Evolutionary conservation across 805 yeast species (phyloP), one percentile per base, ranked within the genome.

Genomic region (Cephaloascus albidus): DNA sequence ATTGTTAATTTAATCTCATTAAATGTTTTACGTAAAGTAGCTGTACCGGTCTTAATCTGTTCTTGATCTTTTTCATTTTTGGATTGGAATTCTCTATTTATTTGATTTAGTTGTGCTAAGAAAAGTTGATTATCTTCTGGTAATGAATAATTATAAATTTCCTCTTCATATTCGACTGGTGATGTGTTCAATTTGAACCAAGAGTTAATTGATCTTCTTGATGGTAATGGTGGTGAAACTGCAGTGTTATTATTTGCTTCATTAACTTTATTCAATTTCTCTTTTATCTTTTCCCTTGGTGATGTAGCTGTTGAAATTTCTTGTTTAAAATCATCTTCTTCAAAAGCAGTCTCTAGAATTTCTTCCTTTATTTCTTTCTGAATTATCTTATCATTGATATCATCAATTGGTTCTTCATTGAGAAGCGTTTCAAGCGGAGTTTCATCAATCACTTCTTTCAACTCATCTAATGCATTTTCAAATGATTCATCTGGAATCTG

Each of bases 41-140:
- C 63, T 14, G 61, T 58, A 3, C 70, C 72, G 12, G 65, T 52
- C 26, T 50, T 54, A 38, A 62, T 57, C 4, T 58, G 53, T 31
- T 75, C 81, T 50, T 72, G 74, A 18, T 76, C 74, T 23, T 68
- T 60, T 6, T 64, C 63, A 35, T 78, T 72, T 39, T 72, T 75
- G 6, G 69, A 54, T 20, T 64, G 62, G 36, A 76, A 68, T 30
- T 70, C 76, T 39, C 67, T 66, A 41, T 70, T 66, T 37, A 82
- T 74, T 37, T 75, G 78, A 45, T 72, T 70, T 38, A 72, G 71
- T 44, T 86, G 71, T 36, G 78, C 70, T 36, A 78, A 69, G 30
- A 85, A 63, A 44, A 86, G 63, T 52, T 76, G 83, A 45, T 76
- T 59, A 18, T 34, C 27, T 12, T 8, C 14, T 8, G 34, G 18